phyloP scores from a whole-genome alignment of 192 early-diverging fungal species.

The Entophlyctis luteolus region DNA sequence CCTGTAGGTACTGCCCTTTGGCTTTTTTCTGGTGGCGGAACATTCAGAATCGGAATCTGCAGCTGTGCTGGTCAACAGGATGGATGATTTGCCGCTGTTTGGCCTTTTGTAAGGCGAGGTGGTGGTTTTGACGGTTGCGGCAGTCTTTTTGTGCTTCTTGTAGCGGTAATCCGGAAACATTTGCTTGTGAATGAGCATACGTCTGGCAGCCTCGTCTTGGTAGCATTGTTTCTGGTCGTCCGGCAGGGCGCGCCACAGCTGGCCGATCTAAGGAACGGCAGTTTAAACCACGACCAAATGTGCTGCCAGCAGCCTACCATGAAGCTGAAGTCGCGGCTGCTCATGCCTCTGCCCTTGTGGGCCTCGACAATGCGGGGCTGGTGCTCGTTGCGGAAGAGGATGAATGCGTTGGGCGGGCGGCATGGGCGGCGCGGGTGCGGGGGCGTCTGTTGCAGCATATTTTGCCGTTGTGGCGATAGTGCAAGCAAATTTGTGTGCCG shows the following conservation, averaged over 20 bases:
- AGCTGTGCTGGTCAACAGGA: not conserved
- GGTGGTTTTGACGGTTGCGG: not conserved
- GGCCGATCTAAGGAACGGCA: not conserved
- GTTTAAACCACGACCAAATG: not conserved
- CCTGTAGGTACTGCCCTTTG: too few relatives aligned
- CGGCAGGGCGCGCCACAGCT: not conserved
- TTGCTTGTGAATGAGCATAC: not conserved
- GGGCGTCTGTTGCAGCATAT: not conserved
- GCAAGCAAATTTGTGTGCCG: too few relatives aligned
- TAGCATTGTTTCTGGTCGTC: not conserved
- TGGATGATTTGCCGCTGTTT: not conserved
- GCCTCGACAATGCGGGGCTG: not conserved
- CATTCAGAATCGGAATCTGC: not conserved
- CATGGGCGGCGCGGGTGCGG: not conserved
- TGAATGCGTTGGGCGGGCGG: constrained; percentile 22
- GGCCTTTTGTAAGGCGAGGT: not conserved
- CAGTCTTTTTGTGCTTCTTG: not conserved
- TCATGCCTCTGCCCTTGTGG: not conserved
- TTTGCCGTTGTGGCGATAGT: too few relatives aligned
- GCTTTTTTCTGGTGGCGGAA: not conserved
- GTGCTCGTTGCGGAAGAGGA: not conserved
- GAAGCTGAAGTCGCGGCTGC: not conserved
- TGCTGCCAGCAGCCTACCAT: not conserved
- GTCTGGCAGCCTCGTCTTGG: not conserved
- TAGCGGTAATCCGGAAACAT: constrained; percentile 10